phyloP scores from a whole-genome alignment of 2,329 filamentous ascomycete species.

The Verticillium nonalfalfae region DNA sequence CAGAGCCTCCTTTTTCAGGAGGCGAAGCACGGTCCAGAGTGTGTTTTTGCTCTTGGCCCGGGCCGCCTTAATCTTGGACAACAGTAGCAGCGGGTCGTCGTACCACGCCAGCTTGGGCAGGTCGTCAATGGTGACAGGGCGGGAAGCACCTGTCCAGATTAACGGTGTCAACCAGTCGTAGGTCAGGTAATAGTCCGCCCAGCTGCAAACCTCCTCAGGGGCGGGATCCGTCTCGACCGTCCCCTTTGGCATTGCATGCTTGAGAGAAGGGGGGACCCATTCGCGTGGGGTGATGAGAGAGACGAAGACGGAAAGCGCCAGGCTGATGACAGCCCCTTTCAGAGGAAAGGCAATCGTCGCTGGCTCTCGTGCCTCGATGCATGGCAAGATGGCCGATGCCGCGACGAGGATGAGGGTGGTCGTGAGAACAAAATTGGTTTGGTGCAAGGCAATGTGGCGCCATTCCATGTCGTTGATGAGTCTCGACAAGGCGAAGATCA shows the following conservation, averaged over 20 bases:
- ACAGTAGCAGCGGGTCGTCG: constrained; percentile 43
- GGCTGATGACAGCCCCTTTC: constrained; percentile 25
- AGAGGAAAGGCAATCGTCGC: constrained; percentile 19
- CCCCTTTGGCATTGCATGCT: constrained; percentile 29
- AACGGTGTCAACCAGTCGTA: constrained; percentile 44
- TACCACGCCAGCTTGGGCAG: constrained; percentile 47
- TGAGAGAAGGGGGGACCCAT: constrained; percentile 38
- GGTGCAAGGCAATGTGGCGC: constrained; percentile 39
- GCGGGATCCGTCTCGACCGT: constrained; percentile 30
- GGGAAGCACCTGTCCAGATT: constrained; percentile 38
- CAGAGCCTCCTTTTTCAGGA: constrained; percentile 32
- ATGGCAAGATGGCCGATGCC: constrained; percentile 33
- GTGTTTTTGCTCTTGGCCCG: constrained; percentile 36
- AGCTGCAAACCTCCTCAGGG: constrained; percentile 47
- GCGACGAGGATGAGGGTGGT: constrained; percentile 27
- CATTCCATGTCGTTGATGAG: constrained; percentile 33
- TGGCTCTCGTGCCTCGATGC: constrained; percentile 27
- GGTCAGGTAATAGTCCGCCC: constrained; percentile 43
- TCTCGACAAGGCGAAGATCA: constrained; percentile 35
- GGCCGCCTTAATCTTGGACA: constrained; percentile 34
- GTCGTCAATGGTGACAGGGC: constrained; percentile 37
- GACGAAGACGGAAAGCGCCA: constrained; percentile 29
- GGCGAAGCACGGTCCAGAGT: constrained; percentile 36
- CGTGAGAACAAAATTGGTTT: constrained; percentile 39
- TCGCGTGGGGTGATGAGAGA: constrained; percentile 41